Evolutionary conservation across 108 stramenopile genomes (phyloP).

Genomic region (Fistulifera solaris): DNA sequence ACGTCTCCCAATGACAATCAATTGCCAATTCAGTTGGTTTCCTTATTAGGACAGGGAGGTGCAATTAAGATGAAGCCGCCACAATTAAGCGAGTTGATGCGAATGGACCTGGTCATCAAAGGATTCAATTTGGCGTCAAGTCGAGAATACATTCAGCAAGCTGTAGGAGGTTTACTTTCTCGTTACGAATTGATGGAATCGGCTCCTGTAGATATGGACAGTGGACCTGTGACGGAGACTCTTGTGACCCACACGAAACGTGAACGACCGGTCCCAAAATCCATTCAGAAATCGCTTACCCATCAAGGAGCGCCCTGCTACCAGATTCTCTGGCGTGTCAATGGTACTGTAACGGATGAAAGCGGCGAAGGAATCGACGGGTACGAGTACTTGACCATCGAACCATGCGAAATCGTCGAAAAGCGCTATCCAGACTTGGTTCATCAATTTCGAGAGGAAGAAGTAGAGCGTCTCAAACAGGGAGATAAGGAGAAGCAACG

Average conservation of each 20-base stretch:
- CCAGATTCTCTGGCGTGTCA: constrained; percentile 49
- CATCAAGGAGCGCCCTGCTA: constrained; percentile 31
- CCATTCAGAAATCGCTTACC: constrained; percentile 31
- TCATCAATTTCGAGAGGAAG: constrained; percentile 20
- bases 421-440: constrained; percentile 39
- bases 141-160: constrained; percentile 37
- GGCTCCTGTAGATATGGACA: constrained; percentile 11
- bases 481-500: constrained; percentile 40
- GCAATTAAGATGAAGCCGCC: constrained; percentile 30
- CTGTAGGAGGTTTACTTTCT: constrained; percentile 43
- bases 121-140: constrained; percentile 40
- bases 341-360: constrained; percentile 27
- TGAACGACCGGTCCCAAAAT: constrained; percentile 35
- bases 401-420: constrained; percentile 33
- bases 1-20: constrained; percentile 55
- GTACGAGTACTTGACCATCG: constrained; percentile 55
- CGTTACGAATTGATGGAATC: constrained; percentile 33
- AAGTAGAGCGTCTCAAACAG: constrained; percentile 30
- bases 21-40: constrained; percentile 31
- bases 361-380: constrained; percentile 39
- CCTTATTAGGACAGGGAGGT: constrained; percentile 3
- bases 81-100: constrained; percentile 24
- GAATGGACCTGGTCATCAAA: constrained; percentile 39
- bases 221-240: neutral
- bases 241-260: constrained; percentile 2